phyloP scores from a whole-genome alignment of 179 eudicot genomes.

The Silene coronaria region DNA sequence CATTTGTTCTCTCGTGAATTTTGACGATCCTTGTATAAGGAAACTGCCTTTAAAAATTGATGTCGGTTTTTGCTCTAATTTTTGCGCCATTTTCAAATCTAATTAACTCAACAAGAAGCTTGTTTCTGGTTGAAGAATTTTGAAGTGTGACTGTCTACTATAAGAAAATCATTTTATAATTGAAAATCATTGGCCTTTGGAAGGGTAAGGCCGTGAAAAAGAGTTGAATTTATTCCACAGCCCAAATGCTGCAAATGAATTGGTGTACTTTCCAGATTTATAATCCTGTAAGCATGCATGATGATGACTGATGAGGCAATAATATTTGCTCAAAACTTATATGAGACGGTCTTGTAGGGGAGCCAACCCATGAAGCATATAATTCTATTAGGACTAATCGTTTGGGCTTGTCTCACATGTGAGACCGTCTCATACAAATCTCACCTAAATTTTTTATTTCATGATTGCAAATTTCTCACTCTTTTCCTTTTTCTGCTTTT shows the following conservation, averaged over 20 bases:
- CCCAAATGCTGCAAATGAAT: background rate
- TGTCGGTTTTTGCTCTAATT: no score
- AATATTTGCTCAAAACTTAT: background rate
- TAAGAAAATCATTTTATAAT: background rate
- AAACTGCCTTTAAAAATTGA: no score
- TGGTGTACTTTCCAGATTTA: no score
- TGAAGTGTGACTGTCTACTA: background rate
- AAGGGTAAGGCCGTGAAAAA: background rate
- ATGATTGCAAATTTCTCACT: background rate
- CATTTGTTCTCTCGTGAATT: background rate
- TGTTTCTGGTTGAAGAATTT: background rate
- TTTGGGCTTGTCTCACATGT: background rate
- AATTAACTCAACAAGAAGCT: background rate
- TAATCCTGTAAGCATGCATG: background rate
- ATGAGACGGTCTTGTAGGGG: background rate
- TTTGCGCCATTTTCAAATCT: background rate
- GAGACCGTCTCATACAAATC: background rate
- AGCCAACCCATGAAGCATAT: background rate
- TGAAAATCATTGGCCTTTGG: background rate
- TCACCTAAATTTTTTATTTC: background rate
- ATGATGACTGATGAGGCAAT: background rate
- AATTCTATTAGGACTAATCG: background rate
- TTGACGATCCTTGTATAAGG: background rate
- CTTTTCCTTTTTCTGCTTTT: slow-evolving; percentile 10
- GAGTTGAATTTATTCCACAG: background rate